These are phyloP conservation scores for Beauveria medogensis DNA, from an alignment of 2,329 filamentous ascomycete species.

Conservation along the genomic window DNA sequence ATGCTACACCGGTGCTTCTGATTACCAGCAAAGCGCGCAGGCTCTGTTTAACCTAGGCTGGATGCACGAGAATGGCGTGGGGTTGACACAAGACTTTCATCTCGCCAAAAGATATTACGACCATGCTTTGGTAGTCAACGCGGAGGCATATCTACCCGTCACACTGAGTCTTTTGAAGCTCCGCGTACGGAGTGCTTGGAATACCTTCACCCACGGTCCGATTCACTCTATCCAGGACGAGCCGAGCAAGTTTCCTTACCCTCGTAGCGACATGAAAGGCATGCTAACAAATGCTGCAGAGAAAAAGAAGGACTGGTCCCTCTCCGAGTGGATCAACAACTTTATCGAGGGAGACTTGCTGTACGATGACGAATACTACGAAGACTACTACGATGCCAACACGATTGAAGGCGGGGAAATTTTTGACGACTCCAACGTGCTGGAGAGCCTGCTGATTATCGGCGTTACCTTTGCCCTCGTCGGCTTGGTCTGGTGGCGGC, in stretches of 20 bases:
- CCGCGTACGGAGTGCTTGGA: constrained; percentile 83
- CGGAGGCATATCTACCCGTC: constrained; percentile 89
- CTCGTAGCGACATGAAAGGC: constrained; percentile 15
- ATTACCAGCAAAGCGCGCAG: constrained; percentile 86
- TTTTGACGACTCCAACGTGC: constrained; percentile 64
- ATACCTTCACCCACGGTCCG: constrained; percentile 80
- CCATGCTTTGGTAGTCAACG: constrained; percentile 80
- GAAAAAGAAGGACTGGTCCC: constrained; percentile 63
- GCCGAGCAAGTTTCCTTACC: constrained; percentile 51
- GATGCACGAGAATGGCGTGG: constrained; percentile 98
- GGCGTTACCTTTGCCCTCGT: constrained; percentile 66
- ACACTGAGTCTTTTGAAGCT: constrained; percentile 82
- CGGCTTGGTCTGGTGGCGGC: constrained; percentile 73
- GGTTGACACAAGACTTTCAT: constrained; percentile 90
- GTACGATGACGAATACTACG: constrained; percentile 52
- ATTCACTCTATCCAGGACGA: constrained; percentile 91
- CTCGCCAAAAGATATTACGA: constrained; percentile 96
- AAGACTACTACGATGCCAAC: constrained; percentile 44
- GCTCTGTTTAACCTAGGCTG: constrained; percentile 95
- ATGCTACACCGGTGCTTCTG: constrained; percentile 87
- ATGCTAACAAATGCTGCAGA: constrained; percentile 34
- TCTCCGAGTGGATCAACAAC: constrained; percentile 78
- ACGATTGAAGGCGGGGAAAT: constrained; percentile 53
- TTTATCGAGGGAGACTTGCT: constrained; percentile 67
- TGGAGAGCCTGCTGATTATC: constrained; percentile 81